Base-by-base conservation (phyloP, 768 basidiomycete genomes). In the Russula earlei region DNA sequence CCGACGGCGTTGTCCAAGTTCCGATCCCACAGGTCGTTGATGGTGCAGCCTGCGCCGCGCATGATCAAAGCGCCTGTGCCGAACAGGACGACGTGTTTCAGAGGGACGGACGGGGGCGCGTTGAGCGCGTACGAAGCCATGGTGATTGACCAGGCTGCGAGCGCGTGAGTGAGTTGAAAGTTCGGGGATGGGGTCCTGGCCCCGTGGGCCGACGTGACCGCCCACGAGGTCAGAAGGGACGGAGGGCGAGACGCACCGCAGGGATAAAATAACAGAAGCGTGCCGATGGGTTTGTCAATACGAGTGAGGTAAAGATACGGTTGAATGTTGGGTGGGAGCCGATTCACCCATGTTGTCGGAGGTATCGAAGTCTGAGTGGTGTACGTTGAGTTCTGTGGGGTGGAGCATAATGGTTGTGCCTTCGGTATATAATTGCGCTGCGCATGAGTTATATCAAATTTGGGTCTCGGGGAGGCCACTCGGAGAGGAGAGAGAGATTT, bases 21-120 rank as follows among this genome's bases (percentile, higher is more conserved):
- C 60, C 77, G 78, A 70, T 99, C 96, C 95, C 96, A 98, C 83
- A 99, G 84, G 67, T 99, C 96, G 68, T 99, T 99, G 63, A 99
- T 95, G 3, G 91, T 97, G 70, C 96, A 99, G 3, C 96, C 96
- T 20, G 96, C 96, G 5, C 95, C 91, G 19, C 96, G 84, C 96
- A 99, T 99, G 49, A 98, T 78, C 42, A 96, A 63, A 0, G 96
- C 93, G 1, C 96, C 96, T 10, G 85, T 67, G 2, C 91, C 94
- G 65, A 98, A 98, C 1, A 98, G 73, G 33, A 80, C 72, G 45
- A 91, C 74, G 66, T 92, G 95, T 17, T 79, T 83, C 52, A 91
- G 66, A 15, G 91, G 87, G 0, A 76, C 78, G 2, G 80, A 77
- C 44, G 78, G 73, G 0, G 92, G 87, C 5, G 79, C 73, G 20